Base-by-base conservation (phyloP, 2,329 filamentous ascomycete species). In the Diaporthe citriasiana region DNA sequence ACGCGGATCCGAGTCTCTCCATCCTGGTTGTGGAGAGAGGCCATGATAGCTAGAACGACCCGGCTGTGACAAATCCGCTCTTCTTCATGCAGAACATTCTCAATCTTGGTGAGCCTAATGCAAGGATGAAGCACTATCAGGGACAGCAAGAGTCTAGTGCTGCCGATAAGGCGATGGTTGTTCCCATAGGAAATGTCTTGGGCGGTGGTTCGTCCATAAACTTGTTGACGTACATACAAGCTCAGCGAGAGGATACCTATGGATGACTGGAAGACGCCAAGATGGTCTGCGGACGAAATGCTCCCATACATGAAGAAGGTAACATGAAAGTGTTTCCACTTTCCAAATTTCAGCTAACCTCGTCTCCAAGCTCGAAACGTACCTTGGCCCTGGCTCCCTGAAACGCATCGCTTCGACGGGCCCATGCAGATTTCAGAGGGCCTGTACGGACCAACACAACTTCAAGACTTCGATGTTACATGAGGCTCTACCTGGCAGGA, bases 351-450 rank as follows among this genome's bases (percentile, higher is more conserved):
- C 25, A 42, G 53, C 35, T 50, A 40, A 51, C 25, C 3, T 19
- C 45, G 38, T 12, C 35, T 38, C 5, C 66, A 68, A 85, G 84
- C 80, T 90, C 15, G 90, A 92, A 79, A 91, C 88, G 0, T 91
- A 89, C 72, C 85, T 89, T 76, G 85, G 86, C 7, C 78, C 82
- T 38, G 87, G 84, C 70, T 78, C 84, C 79, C 83, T 63, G 82
- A 82, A 8, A 75, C 83, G 2, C 90, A 92, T 76, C 90, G 90
- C 17, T 79, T 83, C 51, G 79, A 85, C 33, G 90, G 91, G 0
- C 90, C 90, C 0, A 84, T 92, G 15, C 82, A 89, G 38, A 79
- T 93, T 35, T 89, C 88, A 0, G 83, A 85, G 33, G 88, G 89
- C 25, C 85, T 86, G 0, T 89, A 83, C 77, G 79, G 82, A 22